Conservation (phyloP, 768 basidiomycete species). For the Phaffia tasmanica region DNA sequence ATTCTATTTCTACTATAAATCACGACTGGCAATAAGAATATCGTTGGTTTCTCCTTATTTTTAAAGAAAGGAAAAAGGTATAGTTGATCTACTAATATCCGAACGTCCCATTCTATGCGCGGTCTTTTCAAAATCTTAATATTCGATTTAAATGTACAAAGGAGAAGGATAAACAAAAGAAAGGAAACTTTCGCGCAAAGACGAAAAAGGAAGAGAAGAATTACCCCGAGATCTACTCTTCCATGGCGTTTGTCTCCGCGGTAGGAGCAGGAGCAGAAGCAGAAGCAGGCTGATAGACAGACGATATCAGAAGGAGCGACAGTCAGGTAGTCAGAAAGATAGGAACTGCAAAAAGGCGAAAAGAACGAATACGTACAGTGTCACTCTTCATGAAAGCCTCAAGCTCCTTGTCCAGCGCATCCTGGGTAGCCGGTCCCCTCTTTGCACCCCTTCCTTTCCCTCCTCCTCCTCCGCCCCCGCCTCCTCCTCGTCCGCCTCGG, state of each 20-base stretch:
- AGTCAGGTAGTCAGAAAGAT: background rate
- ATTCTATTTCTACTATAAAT: too few relatives aligned
- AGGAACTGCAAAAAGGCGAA: background rate
- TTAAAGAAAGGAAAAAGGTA: too few relatives aligned
- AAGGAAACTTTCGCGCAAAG: slow-evolving; percentile 41
- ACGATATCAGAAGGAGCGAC: slow-evolving; percentile 26
- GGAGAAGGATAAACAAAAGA: slow-evolving; percentile 31
- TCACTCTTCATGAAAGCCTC: slow-evolving; percentile 20
- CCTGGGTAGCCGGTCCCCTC: slow-evolving; percentile 21
- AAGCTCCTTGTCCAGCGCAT: slow-evolving; percentile 22
- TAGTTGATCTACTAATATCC: too few relatives aligned
- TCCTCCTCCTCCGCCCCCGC: background rate
- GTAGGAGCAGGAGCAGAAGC: slow-evolving; percentile 11
- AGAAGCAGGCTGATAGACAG: background rate
- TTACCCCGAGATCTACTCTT: background rate
- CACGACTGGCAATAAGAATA: too few relatives aligned
- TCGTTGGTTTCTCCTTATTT: too few relatives aligned
- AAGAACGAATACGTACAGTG: too few relatives aligned
- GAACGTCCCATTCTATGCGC: too few relatives aligned
- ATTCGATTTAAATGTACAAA: too few relatives aligned
- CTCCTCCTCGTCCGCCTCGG: background rate
- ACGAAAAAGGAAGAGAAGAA: slow-evolving; percentile 14
- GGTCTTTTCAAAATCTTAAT: too few relatives aligned
- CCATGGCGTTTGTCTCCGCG: slow-evolving; percentile 13
- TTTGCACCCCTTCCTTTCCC: background rate